Percentiles rank a stretch among this genome's conserved stretches.
Evolutionary conservation across 2,329 filamentous ascomycete species (phyloP).

Genomic region (Ceratocystis huliohia): DNA sequence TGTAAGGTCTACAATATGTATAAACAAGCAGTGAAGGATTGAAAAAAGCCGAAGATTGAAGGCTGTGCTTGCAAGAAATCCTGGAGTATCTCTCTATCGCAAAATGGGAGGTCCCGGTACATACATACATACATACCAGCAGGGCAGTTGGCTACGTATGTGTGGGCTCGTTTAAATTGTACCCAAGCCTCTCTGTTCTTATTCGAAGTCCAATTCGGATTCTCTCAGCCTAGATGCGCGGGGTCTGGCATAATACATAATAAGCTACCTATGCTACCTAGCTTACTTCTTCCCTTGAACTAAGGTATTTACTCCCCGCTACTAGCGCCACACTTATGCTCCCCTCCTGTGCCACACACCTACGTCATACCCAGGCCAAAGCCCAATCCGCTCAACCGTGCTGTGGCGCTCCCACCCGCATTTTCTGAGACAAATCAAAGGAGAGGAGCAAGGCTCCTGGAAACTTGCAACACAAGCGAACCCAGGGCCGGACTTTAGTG

Average conservation of each 20-base stretch:
- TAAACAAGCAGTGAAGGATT: background rate
- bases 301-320: too few species aligned
- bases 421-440: conserved; percentile 12
- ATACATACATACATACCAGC: background rate
- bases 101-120: background rate
- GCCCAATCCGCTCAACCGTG: background rate
- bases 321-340: background rate
- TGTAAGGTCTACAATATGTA: background rate
- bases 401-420: background rate
- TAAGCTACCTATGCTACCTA: too few species aligned
- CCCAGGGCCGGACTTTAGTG: background rate
- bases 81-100: background rate
- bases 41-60: background rate
- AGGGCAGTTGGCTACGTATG: background rate
- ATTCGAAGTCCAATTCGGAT: background rate
- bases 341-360: background rate
- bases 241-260: too few species aligned
- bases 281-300: too few species aligned
- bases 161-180: background rate
- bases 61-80: conserved; percentile 1
- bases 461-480: conserved; percentile 9
- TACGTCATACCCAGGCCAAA: background rate
- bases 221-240: too few species aligned
- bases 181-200: background rate
- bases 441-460: conserved; percentile 1